Base-by-base conservation (phyloP, 2,329 filamentous ascomycete species). In the Apiospora malaysiana region DNA sequence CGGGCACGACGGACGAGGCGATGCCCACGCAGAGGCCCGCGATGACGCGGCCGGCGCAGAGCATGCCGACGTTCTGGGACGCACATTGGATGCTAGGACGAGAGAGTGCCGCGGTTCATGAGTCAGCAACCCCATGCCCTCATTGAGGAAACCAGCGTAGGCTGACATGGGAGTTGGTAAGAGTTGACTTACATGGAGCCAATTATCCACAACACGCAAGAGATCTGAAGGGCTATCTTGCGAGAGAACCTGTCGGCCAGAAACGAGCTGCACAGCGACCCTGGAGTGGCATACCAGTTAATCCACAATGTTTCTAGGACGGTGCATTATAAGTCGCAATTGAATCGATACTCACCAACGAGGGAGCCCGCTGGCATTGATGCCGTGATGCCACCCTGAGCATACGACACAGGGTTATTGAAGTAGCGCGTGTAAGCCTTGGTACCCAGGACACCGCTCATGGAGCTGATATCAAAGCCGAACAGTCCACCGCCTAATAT, bases 391-490 rank as follows among this genome's bases (percentile, higher is more conserved):
- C 87, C 91, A 63, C 91, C 92, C 80, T 94, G 91, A 0, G 86
- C 83, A 74, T 88, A 85, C 0, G 84, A 86, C 23, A 79, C 78
- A 2, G 87, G 87, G 70, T 93, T 87, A 75, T 89, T 84, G 82
- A 94, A 94, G 80, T 93, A 94, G 76, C 88, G 89, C 75, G 89
- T 90, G 79, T 94, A 94, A 66, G 90, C 87, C 70, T 89, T 81
- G 0, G 90, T 92, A 42, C 89, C 90, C 47, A 94, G 84, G 32
- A 90, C 88, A 65, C 88, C 89, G 47, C 88, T 90, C 91, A 94
- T 93, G 59, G 90, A 92, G 70, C 88, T 89, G 76, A 94, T 93
- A 81, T 94, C 93, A 78, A 94, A 94, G 75, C 93, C 93, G 77
- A 94, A 94, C 37, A 94, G 84, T 32, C 88, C 89, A 78, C 92